phyloP scores from a whole-genome alignment of 257 asterid species.

The Primulina huaijiensis region DNA sequence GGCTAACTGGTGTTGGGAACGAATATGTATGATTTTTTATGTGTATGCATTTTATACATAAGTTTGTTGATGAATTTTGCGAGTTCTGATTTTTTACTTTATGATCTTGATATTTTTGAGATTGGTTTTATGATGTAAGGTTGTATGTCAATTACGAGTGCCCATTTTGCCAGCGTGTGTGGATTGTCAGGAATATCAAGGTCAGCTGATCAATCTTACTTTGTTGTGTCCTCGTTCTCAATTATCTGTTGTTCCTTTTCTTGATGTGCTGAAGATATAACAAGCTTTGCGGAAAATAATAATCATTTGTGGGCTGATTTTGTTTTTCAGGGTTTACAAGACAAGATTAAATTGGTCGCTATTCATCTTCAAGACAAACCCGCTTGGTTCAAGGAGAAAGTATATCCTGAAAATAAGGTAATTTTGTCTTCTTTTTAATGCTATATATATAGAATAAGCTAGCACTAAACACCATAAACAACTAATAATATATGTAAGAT shows the following conservation, averaged over 20 bases:
- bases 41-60: neutral
- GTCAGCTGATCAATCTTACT: slow-evolving; percentile 12
- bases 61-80: no score
- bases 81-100: neutral
- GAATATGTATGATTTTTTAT: neutral
- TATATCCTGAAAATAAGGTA: slow-evolving; percentile 58
- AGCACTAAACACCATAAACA: no score
- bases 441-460: no score
- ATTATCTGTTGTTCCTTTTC: neutral
- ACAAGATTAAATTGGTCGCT: slow-evolving; percentile 47
- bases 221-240: neutral
- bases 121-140: slow-evolving; percentile 26
- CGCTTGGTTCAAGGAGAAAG: slow-evolving; percentile 59
- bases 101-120: slow-evolving; percentile 1
- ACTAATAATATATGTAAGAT: no score
- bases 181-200: slow-evolving; percentile 41
- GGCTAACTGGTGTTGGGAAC: no score
- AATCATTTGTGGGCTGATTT: neutral
- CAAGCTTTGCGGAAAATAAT: neutral
- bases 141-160: slow-evolving; percentile 38
- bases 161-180: slow-evolving; percentile 38
- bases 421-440: neutral
- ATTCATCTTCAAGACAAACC: slow-evolving; percentile 56
- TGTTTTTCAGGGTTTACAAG: slow-evolving; percentile 46
- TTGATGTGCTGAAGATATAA: neutral